Conservation (phyloP, 2,329 filamentous ascomycete species). For the Venturia oleaginea region DNA sequence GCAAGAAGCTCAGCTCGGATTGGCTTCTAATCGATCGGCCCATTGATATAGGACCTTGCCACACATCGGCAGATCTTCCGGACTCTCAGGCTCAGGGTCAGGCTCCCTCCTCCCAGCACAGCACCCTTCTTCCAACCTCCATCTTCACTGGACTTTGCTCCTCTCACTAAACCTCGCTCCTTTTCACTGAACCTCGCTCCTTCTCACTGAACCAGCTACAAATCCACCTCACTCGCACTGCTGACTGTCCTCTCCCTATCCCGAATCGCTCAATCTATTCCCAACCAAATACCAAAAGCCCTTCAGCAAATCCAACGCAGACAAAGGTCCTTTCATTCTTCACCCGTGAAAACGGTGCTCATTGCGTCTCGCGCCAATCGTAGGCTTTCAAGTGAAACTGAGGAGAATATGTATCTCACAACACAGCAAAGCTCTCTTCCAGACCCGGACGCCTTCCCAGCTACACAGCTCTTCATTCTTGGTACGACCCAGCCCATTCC, state of each 20-base stretch:
- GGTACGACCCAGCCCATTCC: slow-evolving; percentile 45
- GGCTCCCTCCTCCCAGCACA: too few relatives aligned
- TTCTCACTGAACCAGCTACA: neutral
- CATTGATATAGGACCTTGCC: too few relatives aligned
- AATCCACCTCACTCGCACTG: neutral
- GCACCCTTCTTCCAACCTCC: too few relatives aligned
- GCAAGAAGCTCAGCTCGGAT: neutral
- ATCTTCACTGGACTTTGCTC: too few relatives aligned
- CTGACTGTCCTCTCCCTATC: neutral
- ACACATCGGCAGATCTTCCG: too few relatives aligned
- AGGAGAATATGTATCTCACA: slow-evolving; percentile 51
- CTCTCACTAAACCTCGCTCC: neutral
- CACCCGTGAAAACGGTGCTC: slow-evolving; percentile 1
- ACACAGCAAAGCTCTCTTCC: slow-evolving; percentile 45
- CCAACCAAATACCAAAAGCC: neutral
- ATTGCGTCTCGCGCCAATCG: neutral
- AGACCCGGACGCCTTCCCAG: slow-evolving; percentile 68
- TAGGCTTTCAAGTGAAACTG: slow-evolving; percentile 6
- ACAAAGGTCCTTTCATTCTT: neutral
- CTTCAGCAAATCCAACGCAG: neutral
- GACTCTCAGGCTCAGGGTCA: too few relatives aligned
- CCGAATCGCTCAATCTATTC: neutral
- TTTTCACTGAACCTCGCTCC: neutral
- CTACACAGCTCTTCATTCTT: slow-evolving; percentile 72
- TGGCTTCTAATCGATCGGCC: too few relatives aligned